These are phyloP conservation scores for Neopestalotiopsis sp. DNA, from an alignment of 2,329 filamentous ascomycete genomes.

Conservation along the genomic window DNA sequence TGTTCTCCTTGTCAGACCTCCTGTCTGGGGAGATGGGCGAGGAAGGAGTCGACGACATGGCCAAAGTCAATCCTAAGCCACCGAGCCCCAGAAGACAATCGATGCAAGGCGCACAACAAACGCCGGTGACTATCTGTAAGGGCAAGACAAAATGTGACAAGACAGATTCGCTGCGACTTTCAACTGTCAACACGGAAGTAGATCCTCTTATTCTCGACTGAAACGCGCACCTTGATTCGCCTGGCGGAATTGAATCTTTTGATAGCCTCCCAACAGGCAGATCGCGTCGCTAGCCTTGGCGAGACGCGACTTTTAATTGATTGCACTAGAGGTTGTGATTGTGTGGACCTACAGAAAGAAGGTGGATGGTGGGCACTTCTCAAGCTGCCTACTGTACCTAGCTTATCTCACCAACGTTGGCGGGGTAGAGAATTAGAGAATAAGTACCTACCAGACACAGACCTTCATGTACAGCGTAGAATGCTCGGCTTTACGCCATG, in stretches of 20 bases:
- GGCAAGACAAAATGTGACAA: background rate
- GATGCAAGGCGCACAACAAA: background rate
- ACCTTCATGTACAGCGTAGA: background rate
- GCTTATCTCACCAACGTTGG: too few relatives aligned
- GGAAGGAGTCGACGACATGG: slow-evolving; percentile 17
- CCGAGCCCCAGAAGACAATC: background rate
- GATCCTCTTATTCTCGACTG: background rate
- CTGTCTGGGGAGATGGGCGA: slow-evolving; percentile 14
- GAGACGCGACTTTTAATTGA: slow-evolving; percentile 16
- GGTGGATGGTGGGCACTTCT: background rate
- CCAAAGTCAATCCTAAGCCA: background rate
- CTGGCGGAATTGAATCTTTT: background rate
- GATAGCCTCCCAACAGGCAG: background rate
- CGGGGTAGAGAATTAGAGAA: too few relatives aligned
- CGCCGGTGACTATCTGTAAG: background rate
- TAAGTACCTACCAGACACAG: too few relatives aligned
- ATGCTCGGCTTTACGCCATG: too few relatives aligned
- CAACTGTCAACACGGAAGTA: background rate
- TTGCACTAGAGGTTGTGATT: background rate
- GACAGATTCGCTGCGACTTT: background rate
- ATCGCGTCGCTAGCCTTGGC: slow-evolving; percentile 7
- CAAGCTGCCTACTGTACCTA: background rate
- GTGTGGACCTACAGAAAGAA: background rate
- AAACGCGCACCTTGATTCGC: background rate
- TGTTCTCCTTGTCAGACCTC: slow-evolving; percentile 20